phyloP scores from a whole-genome alignment of 345 rosid species.

The Bruguiera gymnorhiza region DNA sequence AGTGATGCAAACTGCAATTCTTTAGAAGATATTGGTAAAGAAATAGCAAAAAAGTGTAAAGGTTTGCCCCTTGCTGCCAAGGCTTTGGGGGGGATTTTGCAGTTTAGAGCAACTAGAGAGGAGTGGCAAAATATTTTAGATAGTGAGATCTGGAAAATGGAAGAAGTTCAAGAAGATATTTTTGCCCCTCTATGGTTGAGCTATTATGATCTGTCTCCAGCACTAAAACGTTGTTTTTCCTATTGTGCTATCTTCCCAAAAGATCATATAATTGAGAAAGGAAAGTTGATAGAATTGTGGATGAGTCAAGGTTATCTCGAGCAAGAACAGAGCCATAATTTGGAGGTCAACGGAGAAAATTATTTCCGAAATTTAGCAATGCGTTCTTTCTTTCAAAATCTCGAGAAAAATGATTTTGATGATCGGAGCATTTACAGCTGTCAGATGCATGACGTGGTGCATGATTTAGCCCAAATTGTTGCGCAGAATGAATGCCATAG shows the following conservation, averaged over 20 bases:
- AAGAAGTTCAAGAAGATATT: too few species aligned
- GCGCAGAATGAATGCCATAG: too few species aligned
- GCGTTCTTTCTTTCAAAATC: too few species aligned
- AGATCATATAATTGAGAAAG: background rate
- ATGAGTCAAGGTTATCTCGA: conserved; percentile 18
- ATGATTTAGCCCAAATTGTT: too few species aligned
- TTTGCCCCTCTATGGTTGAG: conserved; percentile 2
- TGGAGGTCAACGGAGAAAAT: background rate
- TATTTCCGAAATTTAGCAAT: too few species aligned
- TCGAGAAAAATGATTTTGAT: too few species aligned
- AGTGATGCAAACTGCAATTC: too few species aligned
- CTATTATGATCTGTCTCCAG: background rate
- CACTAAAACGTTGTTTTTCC: too few species aligned
- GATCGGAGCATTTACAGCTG: too few species aligned
- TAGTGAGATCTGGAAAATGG: conserved; percentile 11
- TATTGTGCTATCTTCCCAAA: background rate
- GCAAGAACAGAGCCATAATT: background rate
- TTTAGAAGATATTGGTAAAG: too few species aligned
- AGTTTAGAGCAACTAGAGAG: background rate
- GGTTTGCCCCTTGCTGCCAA: conserved; percentile 18
- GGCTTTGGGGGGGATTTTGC: conserved; percentile 9
- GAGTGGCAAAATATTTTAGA: conserved; percentile 24
- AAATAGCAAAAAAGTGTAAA: background rate
- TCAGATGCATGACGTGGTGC: too few species aligned
- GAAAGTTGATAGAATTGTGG: conserved; percentile 10